These are phyloP conservation scores for Metrosideros polymorpha DNA, from an alignment of 441 rosid species.

Conservation along the genomic window DNA sequence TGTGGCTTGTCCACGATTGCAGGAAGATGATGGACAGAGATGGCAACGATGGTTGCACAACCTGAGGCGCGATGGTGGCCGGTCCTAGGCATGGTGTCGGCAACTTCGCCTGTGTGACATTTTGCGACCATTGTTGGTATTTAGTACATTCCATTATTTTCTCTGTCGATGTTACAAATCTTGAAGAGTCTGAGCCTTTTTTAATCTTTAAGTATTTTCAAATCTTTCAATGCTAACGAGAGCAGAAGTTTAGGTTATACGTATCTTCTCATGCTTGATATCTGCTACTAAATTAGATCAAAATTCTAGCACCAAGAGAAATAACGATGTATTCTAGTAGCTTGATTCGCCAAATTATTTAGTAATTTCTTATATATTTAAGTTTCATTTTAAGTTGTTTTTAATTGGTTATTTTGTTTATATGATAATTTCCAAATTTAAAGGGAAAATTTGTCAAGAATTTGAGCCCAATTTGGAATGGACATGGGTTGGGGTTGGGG, in stretches of 20 bases:
- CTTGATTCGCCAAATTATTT: not conserved
- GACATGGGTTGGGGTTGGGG: fast-evolving
- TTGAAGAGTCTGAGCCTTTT: too few species aligned
- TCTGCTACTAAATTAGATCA: not conserved
- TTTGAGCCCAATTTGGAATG: not conserved
- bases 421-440: not conserved
- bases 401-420: not conserved
- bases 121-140: not conserved
- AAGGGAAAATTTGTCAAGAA: not conserved
- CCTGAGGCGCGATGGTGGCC: too few species aligned
- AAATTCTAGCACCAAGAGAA: not conserved
- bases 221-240: fast-evolving
- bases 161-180: not conserved
- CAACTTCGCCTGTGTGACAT: not conserved
- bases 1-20: not conserved
- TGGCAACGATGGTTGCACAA: too few species aligned
- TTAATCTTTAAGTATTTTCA: not conserved
- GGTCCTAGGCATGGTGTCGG: fast-evolving
- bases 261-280: not conserved
- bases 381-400: not conserved
- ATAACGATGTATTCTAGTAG: fast-evolving
- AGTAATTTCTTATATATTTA: not conserved
- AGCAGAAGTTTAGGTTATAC: not conserved
- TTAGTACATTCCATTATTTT: not conserved
- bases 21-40: too few species aligned